Conservation (phyloP, 2,329 filamentous ascomycete species). For the Curvularia verruculosa region DNA sequence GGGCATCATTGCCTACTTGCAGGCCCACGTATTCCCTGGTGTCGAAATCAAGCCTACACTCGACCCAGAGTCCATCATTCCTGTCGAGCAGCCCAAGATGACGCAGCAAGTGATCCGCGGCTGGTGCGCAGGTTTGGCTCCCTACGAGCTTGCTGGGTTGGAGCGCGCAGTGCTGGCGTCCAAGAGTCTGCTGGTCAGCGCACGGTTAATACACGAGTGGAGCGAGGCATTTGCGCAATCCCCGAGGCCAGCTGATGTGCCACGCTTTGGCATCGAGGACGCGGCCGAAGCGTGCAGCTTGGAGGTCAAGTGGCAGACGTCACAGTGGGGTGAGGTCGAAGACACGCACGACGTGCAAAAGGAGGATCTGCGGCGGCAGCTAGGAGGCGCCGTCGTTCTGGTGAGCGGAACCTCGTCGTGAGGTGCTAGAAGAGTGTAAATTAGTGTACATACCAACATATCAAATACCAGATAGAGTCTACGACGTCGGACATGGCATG, state of each 20-base stretch:
- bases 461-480: background rate
- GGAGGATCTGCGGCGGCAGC: constrained; percentile 84
- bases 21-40: constrained; percentile 79
- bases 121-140: constrained; percentile 74
- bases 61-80: constrained; percentile 77
- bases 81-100: constrained; percentile 71
- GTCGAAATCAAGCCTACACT: constrained; percentile 80
- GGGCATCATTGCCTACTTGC: constrained; percentile 74
- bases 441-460: background rate
- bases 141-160: constrained; percentile 84
- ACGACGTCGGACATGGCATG: background rate
- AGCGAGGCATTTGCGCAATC: constrained; percentile 70
- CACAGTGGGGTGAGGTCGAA: constrained; percentile 94
- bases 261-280: constrained; percentile 78
- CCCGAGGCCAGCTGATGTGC: constrained; percentile 49
- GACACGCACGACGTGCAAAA: constrained; percentile 96
- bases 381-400: constrained; percentile 84
- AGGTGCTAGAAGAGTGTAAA: background rate
- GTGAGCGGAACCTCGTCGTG: constrained; percentile 57
- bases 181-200: constrained; percentile 83
- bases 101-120: constrained; percentile 78
- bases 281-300: constrained; percentile 77
- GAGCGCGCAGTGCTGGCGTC: constrained; percentile 83
- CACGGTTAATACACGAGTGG: constrained; percentile 84
- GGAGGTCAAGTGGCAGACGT: constrained; percentile 89